phyloP scores from a whole-genome alignment of 352 stramenopile species.

The Elongisporangium senticosum region DNA sequence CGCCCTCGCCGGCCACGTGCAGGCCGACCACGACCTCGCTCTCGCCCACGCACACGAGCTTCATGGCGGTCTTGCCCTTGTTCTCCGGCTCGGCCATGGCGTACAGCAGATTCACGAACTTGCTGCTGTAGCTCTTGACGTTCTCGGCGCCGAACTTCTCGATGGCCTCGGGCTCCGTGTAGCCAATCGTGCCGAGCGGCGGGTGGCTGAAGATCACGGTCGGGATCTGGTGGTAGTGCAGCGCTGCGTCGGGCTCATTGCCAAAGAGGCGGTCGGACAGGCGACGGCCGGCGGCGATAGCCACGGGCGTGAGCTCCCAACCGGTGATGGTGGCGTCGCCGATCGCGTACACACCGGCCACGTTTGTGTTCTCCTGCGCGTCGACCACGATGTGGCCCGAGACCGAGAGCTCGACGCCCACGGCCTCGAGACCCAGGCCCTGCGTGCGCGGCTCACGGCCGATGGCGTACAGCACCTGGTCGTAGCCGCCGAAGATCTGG shows the following conservation, averaged over 20 bases:
- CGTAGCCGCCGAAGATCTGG: constrained; percentile 39
- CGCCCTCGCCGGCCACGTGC: constrained; percentile 91
- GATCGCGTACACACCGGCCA: constrained; percentile 86
- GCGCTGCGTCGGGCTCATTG: constrained; percentile 58
- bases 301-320: constrained; percentile 86
- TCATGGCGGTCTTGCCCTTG: constrained; percentile 93
- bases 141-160: constrained; percentile 91
- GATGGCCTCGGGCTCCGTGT: constrained; percentile 91
- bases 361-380: constrained; percentile 88
- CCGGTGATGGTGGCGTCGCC: constrained; percentile 89
- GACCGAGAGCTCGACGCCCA: constrained; percentile 76
- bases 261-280: constrained; percentile 91
- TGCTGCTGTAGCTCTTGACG: constrained; percentile 94
- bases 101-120: constrained; percentile 96
- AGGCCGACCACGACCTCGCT: constrained; percentile 93
- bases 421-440: constrained; percentile 70
- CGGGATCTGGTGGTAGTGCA: constrained; percentile 93
- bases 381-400: constrained; percentile 87
- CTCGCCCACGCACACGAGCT: constrained; percentile 85
- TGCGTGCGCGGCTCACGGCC: constrained; percentile 88
- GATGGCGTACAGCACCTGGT: constrained; percentile 61
- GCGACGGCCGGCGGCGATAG: constrained; percentile 82
- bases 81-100: constrained; percentile 85
- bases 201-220: constrained; percentile 97
- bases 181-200: constrained; percentile 92